Conservation (phyloP, 441 rosid genomes). For the Pelargonium australe region DNA sequence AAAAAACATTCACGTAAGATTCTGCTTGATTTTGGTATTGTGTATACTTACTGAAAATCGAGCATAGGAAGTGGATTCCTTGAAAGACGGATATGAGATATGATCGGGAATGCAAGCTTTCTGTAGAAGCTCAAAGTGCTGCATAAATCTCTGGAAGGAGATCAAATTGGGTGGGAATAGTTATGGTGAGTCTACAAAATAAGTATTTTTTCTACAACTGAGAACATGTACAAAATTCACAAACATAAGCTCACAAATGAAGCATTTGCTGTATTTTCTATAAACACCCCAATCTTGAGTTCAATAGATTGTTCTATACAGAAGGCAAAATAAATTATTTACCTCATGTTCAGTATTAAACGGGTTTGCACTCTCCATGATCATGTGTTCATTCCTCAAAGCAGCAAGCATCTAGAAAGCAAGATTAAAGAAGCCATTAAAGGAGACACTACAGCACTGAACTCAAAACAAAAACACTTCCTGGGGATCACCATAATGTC, state of each 20-base stretch:
- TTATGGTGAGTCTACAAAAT: slow-evolving; percentile 1
- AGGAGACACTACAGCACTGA: not conserved
- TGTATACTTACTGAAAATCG: slow-evolving; percentile 61
- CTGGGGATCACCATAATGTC: not conserved
- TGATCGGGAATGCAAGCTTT: slow-evolving; percentile 87
- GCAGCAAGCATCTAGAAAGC: slow-evolving; percentile 77
- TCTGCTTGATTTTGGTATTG: not conserved
- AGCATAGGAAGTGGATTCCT: slow-evolving; percentile 62
- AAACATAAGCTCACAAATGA: no score
- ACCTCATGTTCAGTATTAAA: slow-evolving; percentile 87
- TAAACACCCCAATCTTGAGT: no score
- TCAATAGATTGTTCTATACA: not conserved
- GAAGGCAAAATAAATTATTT: slow-evolving; percentile 6
- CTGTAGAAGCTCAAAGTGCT: slow-evolving; percentile 91
- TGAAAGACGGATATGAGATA: slow-evolving; percentile 56
- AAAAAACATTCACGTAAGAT: not conserved
- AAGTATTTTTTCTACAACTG: not conserved
- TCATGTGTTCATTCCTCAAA: slow-evolving; percentile 62
- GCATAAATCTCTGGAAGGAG: slow-evolving; percentile 60
- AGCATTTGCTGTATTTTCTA: no score
- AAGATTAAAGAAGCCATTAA: slow-evolving; percentile 9
- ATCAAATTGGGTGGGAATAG: slow-evolving; percentile 15
- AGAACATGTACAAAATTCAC: no score
- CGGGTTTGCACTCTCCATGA: slow-evolving; percentile 52
- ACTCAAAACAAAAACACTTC: not conserved